These are phyloP conservation scores for Phytopythium cucurbitacearum DNA, from an alignment of 352 stramenopile genomes.

Conservation along the genomic window DNA sequence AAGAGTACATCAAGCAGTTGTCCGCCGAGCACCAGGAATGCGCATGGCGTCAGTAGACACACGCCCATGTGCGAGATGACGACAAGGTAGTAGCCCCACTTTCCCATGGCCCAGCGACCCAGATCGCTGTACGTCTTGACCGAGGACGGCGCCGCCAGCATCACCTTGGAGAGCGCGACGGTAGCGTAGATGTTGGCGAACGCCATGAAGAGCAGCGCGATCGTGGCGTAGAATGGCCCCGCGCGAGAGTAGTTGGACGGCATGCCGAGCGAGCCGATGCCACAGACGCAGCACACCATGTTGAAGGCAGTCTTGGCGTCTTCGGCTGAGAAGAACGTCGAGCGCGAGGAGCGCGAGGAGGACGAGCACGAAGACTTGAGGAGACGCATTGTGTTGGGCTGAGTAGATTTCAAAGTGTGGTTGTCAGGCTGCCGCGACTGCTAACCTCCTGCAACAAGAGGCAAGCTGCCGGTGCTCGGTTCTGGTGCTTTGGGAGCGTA, in stretches of 20 bases:
- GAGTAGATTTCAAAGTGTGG: no score
- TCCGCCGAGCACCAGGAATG: constrained; percentile 43
- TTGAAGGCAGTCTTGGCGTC: constrained; percentile 38
- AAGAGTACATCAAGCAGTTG: constrained; percentile 37
- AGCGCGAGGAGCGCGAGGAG: background rate
- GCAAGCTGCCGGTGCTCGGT: constrained; percentile 6
- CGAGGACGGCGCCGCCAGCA: constrained; percentile 33
- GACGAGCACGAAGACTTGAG: background rate
- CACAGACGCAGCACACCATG: constrained; percentile 50
- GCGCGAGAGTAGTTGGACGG: constrained; percentile 49
- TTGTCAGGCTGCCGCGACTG: background rate
- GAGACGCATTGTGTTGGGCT: background rate
- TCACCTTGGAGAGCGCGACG: constrained; percentile 38
- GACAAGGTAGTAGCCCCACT: constrained; percentile 26
- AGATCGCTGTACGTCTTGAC: constrained; percentile 51
- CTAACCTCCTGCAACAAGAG: background rate
- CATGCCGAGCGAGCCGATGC: constrained; percentile 57
- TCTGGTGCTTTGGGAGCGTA: no score
- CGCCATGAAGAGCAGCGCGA: constrained; percentile 49
- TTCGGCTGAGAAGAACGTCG: constrained; percentile 36
- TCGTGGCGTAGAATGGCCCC: constrained; percentile 29
- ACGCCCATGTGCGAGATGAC: constrained; percentile 34
- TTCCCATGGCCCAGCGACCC: constrained; percentile 36
- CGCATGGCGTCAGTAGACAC: constrained; percentile 32
- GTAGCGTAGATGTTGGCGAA: constrained; percentile 45